Conservation (phyloP, 2,329 filamentous ascomycete species). For the Colletotrichum eleusines region DNA sequence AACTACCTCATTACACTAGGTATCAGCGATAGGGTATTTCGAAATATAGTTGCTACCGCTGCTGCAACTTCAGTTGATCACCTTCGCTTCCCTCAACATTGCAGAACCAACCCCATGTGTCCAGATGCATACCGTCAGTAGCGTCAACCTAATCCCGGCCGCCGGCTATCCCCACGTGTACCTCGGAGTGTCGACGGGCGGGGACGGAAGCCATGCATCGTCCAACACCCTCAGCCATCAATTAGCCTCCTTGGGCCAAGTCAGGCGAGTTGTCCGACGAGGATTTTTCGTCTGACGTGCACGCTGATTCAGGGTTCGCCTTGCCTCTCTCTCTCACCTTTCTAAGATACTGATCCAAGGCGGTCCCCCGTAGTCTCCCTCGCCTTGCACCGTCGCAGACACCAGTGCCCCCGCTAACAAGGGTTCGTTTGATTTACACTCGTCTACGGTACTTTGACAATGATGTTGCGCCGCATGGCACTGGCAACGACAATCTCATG, state of each 20-base stretch:
- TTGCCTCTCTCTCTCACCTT: background rate
- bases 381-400: background rate
- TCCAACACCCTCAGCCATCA: background rate
- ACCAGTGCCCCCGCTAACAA: background rate
- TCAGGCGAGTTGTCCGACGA: no score
- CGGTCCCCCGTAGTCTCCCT: background rate
- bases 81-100: background rate
- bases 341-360: no score
- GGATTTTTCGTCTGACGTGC: slow-evolving; percentile 1
- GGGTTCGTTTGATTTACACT: background rate
- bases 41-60: background rate
- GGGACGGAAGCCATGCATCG: slow-evolving; percentile 1
- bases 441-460: slow-evolving; percentile 1
- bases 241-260: background rate
- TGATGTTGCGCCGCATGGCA: slow-evolving; percentile 24
- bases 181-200: slow-evolving; percentile 11
- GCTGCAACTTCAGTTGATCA: background rate
- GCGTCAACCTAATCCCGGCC: background rate
- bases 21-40: no score
- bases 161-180: slow-evolving; percentile 10
- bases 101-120: slow-evolving; percentile 7
- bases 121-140: slow-evolving; percentile 3
- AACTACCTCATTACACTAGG: no score
- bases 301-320: background rate
- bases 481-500: slow-evolving; percentile 18